Base-by-base conservation (phyloP, 2,329 filamentous ascomycete species). In the Claviceps sorghi region DNA sequence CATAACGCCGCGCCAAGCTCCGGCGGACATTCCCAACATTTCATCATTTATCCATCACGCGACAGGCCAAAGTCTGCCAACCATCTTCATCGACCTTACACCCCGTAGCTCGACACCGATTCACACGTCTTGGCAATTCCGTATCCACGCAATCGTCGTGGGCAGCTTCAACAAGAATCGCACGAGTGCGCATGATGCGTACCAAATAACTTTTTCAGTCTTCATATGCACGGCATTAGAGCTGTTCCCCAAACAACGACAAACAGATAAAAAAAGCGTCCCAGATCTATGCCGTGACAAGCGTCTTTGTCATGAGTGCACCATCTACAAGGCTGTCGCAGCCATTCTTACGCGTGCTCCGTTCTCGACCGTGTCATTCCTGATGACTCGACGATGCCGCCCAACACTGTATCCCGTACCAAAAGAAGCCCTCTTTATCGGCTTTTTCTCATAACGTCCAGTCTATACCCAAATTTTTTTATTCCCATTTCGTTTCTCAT, bases 211-310 rank as follows among this genome's bases (percentile, higher is more conserved):
- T 21, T 38, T 40, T 45, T 46, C 4, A 17, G 36, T 26, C 5
- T 30, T 46, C 49, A 45, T 30, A 32, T 40, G 38, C 48, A 43
- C 36, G 10, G 26, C 44, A 6, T 45, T 48, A 29, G 11, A 51
- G 34, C 46, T 47, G 40, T 15, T 47, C 26, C 32, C 21, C 32
- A 22, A 17, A 38, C 13, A 44, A 43, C n/a, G 47, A 15, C 5
- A 48, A 44, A 50, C 48, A 55, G 54, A 50, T 48, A 40, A 51
- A 61, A 62, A 57, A 45, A 19, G 11, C 50, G 59, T 60, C 59
- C 57, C 61, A 59, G 64, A 60, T 67, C 64, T 66, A 66, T 66
- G 58, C 59, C 59, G 60, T 62, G 57, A 63, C 40, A 54, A 58
- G 52, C 55, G 52, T 56, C 48, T 43, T 43, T 48, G 53, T 58